phyloP scores from a whole-genome alignment of 306 rosid species.

The Adenanthera pavonina region DNA sequence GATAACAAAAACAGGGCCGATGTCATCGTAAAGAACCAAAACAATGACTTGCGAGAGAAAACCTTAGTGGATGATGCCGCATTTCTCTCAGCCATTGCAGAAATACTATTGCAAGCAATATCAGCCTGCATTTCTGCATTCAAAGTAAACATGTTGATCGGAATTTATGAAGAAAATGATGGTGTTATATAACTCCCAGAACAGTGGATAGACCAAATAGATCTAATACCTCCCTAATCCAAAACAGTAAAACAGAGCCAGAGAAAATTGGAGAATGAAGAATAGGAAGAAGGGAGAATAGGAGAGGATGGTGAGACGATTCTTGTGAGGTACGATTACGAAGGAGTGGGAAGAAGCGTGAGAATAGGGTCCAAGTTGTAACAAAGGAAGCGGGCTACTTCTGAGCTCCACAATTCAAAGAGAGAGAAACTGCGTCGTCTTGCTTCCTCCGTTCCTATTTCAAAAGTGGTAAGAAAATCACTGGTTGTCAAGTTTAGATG shows the following conservation, averaged over 20 bases:
- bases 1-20: constrained; percentile 60
- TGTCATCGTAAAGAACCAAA: constrained; percentile 55
- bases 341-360: constrained; percentile 31
- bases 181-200: neutral
- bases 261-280: neutral
- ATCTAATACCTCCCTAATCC: neutral
- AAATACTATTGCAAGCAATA: neutral
- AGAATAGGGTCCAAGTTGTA: constrained; percentile 40
- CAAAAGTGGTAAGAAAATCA: neutral
- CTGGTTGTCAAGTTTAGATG: neutral
- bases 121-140: neutral
- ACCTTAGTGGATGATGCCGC: constrained; percentile 40
- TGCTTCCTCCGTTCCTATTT: neutral
- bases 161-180: neutral
- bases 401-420: constrained; percentile 23
- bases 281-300: neutral
- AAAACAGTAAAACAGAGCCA: neutral
- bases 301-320: neutral
- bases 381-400: constrained; percentile 46
- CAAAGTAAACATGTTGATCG: constrained; percentile 33
- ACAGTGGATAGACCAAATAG: neutral
- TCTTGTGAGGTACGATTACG: neutral
- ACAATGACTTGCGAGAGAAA: constrained; percentile 54
- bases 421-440: neutral
- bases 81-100: constrained; percentile 41